These are phyloP conservation scores for Alternaria rosae DNA, from an alignment of 2,329 filamentous ascomycete species.

Conservation along the genomic window DNA sequence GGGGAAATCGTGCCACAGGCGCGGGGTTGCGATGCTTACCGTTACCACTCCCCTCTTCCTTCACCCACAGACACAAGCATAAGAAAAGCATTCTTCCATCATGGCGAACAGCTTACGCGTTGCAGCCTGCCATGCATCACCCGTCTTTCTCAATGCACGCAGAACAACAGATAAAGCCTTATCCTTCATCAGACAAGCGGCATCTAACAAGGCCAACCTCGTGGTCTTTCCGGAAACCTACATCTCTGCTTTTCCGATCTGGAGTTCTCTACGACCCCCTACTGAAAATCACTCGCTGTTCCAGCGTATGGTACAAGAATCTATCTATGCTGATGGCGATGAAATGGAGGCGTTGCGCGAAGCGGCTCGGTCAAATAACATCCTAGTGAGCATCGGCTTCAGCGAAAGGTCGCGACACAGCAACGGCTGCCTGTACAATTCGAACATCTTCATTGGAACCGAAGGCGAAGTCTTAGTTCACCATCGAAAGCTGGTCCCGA, in stretches of 20 bases:
- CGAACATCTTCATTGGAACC: constrained; percentile 57
- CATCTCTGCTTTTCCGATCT: constrained; percentile 63
- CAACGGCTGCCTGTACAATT: constrained; percentile 60
- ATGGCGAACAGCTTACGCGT: constrained; percentile 29
- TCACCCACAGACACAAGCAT: not conserved
- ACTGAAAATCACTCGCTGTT: constrained; percentile 61
- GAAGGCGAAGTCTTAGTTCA: constrained; percentile 59
- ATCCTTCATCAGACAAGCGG: constrained; percentile 55
- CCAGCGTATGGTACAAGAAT: constrained; percentile 48
- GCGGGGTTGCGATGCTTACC: not conserved
- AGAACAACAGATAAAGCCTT: constrained; percentile 59
- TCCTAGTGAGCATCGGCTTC: constrained; percentile 60
- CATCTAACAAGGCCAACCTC: constrained; percentile 55
- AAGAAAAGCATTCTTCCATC: not conserved
- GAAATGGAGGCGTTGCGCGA: constrained; percentile 39
- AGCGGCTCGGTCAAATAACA: constrained; percentile 47
- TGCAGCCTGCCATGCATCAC: constrained; percentile 44
- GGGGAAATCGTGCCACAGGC: not conserved
- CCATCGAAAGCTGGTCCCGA: constrained; percentile 63
- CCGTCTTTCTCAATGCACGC: constrained; percentile 58
- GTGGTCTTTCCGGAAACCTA: constrained; percentile 64
- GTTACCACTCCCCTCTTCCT: not conserved
- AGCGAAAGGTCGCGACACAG: constrained; percentile 58
- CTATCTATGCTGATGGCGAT: constrained; percentile 16
- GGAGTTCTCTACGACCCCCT: constrained; percentile 58